Evolutionary conservation across 768 basidiomycete genomes (phyloP), one percentile per base, ranked within the genome.

Genomic region (Podaxis sp.): DNA sequence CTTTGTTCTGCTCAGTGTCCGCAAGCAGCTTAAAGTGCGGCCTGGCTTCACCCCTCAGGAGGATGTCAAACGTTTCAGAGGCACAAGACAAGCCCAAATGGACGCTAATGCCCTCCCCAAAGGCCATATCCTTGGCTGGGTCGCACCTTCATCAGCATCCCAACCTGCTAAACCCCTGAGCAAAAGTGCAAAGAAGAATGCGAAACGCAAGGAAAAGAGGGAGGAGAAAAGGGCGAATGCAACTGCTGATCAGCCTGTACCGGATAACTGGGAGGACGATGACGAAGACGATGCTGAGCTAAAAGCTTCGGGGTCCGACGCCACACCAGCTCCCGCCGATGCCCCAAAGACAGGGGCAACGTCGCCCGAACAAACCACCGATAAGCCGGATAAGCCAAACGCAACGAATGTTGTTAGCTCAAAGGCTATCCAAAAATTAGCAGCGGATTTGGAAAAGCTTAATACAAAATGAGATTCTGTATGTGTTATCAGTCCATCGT

Each of bases 1-100:
- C 47, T 38, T n/a, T 59, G 57, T 51, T 63, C 57, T 24, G 51
- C 49, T 56, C 73, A 97, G 95, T 53, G 74, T 93, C 37, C 88
- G 95, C 65, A 96, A 95, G 75, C 85, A 95, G 75, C 78, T 90
- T 61, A 95, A 89, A 78, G 89, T 98, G 66, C 82, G 95, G 27
- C 95, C 94, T 2, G 95, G 95, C 0, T 98, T 90, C 75, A 96
- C 93, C 4, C 95, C 95, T 0, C 93, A 95, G 75, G 95, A 98
- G 74, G 95, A 98, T 75, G 83, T 96, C 7, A 82, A 85, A n/a
- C 86, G 88, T 53, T 98, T 95, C 75, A 85, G 93, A 57, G 86
- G 91, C 46, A 84, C 86, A 50, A 85, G 87, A 57, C 91, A 93
- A 72, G 81, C 86, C 55, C 85, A 87, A 70, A 82, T 86, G 79